Percentiles rank a stretch among this genome's conserved stretches.
These are phyloP conservation scores for Xylaria intraflava DNA, from an alignment of 495 filamentous ascomycete species.

Conservation along the genomic window DNA sequence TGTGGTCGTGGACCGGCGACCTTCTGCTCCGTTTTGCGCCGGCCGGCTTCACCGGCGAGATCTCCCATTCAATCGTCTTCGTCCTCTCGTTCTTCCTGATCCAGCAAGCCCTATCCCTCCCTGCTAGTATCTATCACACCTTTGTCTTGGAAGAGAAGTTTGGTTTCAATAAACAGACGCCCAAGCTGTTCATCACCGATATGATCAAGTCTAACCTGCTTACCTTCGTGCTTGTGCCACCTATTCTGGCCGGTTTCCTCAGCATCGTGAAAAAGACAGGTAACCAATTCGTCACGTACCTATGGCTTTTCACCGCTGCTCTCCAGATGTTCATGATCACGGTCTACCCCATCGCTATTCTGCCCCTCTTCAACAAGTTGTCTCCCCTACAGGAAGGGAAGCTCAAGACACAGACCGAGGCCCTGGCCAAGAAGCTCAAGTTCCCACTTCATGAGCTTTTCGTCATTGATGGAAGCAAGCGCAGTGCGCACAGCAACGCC, in stretches of 20 bases:
- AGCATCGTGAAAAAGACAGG: constrained; percentile 88
- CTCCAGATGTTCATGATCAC: constrained; percentile 92
- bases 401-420: constrained; percentile 84
- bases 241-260: constrained; percentile 84
- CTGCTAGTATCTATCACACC: constrained; percentile 80
- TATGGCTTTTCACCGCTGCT: constrained; percentile 85
- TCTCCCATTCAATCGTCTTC: constrained; percentile 88
- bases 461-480: constrained; percentile 96
- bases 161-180: constrained; percentile 97
- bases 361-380: constrained; percentile 97
- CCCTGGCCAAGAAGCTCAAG: constrained; percentile 71
- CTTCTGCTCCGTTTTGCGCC: constrained; percentile 68
- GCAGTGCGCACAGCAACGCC: constrained; percentile 93
- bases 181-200: constrained; percentile 81
- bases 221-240: constrained; percentile 67
- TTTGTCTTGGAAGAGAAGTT: constrained; percentile 96
- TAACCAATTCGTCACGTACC: constrained; percentile 90
- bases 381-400: constrained; percentile 81
- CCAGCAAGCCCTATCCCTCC: constrained; percentile 69
- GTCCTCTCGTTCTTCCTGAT: constrained; percentile 79
- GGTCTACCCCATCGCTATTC: constrained; percentile 88
- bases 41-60: constrained; percentile 77
- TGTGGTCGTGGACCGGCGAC: constrained; percentile 77
- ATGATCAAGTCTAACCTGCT: constrained; percentile 87
- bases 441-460: constrained; percentile 88